phyloP scores from a whole-genome alignment of 2,329 filamentous ascomycete species.

The Alternaria triticina region DNA sequence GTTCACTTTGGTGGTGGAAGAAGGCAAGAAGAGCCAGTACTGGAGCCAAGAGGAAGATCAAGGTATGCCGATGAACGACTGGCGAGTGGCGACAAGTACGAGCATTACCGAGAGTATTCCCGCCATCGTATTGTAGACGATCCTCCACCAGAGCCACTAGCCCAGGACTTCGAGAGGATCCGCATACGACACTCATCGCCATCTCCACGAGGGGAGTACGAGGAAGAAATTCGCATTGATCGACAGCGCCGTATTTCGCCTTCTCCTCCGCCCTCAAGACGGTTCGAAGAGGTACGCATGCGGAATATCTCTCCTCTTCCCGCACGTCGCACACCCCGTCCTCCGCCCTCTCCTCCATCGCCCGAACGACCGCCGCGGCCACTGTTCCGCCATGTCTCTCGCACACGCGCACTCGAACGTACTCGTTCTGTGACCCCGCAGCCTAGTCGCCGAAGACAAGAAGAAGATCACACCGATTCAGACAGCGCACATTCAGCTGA shows the following conservation, averaged over 20 bases:
- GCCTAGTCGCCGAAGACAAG: constrained; percentile 8
- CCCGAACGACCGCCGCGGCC: constrained; percentile 7
- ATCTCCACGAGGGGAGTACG: constrained; percentile 14
- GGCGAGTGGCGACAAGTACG: constrained; percentile 10
- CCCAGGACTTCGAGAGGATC: constrained; percentile 26
- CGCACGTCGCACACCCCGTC: not conserved
- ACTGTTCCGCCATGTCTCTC: constrained; percentile 22
- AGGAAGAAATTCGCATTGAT: constrained; percentile 28
- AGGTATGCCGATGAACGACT: constrained; percentile 10
- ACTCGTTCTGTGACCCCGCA: constrained; percentile 14
- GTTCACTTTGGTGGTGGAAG: constrained; percentile 38
- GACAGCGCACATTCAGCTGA: constrained; percentile 28
- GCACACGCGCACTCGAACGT: constrained; percentile 7
- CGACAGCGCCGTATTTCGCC: constrained; percentile 24
- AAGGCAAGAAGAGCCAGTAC: not conserved
- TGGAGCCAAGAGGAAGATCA: constrained; percentile 1
- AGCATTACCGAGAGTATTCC: constrained; percentile 20
- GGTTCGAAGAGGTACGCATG: constrained; percentile 18
- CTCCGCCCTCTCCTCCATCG: constrained; percentile 8
- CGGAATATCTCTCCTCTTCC: constrained; percentile 20
- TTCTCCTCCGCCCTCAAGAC: constrained; percentile 10
- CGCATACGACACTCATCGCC: constrained; percentile 20
- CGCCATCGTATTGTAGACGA: constrained; percentile 19
- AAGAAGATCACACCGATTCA: constrained; percentile 31
- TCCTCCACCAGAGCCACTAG: constrained; percentile 14